phyloP scores from a whole-genome alignment of 2,329 filamentous ascomycete genomes.

The Fusarium phyllophilum region DNA sequence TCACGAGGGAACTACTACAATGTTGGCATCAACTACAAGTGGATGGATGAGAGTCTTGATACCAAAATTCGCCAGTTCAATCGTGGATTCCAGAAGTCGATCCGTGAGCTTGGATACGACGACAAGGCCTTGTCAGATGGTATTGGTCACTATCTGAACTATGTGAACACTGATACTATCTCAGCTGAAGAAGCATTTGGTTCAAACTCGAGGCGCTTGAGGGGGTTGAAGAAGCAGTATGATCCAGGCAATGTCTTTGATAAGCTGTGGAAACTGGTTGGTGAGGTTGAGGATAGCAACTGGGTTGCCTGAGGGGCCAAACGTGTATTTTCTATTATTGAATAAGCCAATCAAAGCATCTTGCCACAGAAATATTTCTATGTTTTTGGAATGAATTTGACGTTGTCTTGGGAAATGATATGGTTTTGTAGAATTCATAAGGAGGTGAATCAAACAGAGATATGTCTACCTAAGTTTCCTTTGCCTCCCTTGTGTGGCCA shows the following conservation, averaged over 20 bases:
- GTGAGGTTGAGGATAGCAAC: slow-evolving; percentile 32
- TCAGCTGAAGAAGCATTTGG: slow-evolving; percentile 37
- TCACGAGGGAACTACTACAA: slow-evolving; percentile 40
- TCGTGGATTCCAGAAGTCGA: slow-evolving; percentile 28
- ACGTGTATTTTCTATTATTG: not conserved
- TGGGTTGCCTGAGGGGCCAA: slow-evolving; percentile 19
- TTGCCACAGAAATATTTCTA: not conserved
- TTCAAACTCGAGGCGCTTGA: slow-evolving; percentile 27
- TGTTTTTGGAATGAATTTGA: not conserved
- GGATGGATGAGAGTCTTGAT: slow-evolving; percentile 28
- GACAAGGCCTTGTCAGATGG: slow-evolving; percentile 28
- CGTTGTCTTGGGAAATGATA: not conserved
- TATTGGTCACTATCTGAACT: slow-evolving; percentile 37
- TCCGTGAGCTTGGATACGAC: slow-evolving; percentile 36
- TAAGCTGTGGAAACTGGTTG: slow-evolving; percentile 37
- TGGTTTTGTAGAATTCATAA: not conserved
- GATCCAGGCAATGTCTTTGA: slow-evolving; percentile 37
- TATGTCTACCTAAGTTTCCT: not conserved
- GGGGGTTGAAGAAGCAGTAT: slow-evolving; percentile 32
- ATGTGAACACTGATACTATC: slow-evolving; percentile 21
- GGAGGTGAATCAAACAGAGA: not conserved
- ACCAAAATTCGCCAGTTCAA: slow-evolving; percentile 36
- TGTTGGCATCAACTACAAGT: slow-evolving; percentile 32
- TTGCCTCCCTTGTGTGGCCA: not conserved
- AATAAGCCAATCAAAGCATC: not conserved